Conservation (phyloP, 305 asterid species). For the Solanum hybrid region DNA sequence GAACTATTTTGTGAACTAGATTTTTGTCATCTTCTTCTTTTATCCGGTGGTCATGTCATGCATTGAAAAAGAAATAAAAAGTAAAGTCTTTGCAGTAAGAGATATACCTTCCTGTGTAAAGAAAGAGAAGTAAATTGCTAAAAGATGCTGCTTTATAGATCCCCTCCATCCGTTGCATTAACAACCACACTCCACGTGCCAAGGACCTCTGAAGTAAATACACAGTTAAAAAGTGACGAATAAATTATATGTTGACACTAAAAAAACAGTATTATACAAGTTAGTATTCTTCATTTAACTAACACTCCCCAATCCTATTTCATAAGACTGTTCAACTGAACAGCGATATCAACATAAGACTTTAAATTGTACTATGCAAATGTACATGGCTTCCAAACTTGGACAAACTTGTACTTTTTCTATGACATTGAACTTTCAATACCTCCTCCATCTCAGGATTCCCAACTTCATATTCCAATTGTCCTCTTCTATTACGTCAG, state of each 20-base stretch:
- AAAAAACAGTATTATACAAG: background rate
- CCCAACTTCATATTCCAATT: background rate
- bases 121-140: slow-evolving; percentile 80
- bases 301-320: background rate
- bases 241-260: background rate
- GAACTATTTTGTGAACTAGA: background rate
- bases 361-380: background rate
- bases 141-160: slow-evolving; percentile 83
- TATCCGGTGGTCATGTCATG: background rate
- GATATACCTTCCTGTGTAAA: slow-evolving; percentile 75
- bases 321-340: background rate
- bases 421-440: background rate
- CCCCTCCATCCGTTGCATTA: slow-evolving; percentile 74
- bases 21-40: background rate
- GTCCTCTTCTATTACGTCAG: background rate
- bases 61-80: background rate
- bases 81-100: background rate
- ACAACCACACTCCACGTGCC: slow-evolving; percentile 74
- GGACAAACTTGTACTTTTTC: background rate
- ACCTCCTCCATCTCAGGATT: background rate
- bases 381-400: background rate
- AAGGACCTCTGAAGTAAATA: slow-evolving; percentile 51
- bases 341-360: background rate
- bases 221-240: background rate
- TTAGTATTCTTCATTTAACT: background rate